These are phyloP conservation scores for Tothia fuscella DNA, from an alignment of 2,329 filamentous ascomycete species.

Conservation along the genomic window DNA sequence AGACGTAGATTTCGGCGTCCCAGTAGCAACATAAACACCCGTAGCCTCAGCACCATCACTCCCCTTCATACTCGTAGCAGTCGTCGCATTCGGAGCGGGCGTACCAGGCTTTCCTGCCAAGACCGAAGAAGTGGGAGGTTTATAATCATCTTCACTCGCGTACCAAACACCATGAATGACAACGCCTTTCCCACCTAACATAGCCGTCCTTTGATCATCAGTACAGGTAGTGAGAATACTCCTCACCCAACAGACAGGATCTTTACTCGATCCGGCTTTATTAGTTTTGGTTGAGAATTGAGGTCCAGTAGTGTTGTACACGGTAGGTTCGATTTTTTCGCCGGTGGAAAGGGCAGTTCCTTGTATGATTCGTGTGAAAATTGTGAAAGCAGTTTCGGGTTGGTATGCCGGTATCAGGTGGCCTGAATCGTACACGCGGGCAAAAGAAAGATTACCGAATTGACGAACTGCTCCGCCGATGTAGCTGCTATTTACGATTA, in stretches of 20 bases:
- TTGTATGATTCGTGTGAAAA: slow-evolving; percentile 41
- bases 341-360: slow-evolving; percentile 39
- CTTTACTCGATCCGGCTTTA: slow-evolving; percentile 27
- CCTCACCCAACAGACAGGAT: slow-evolving; percentile 50
- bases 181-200: slow-evolving; percentile 39
- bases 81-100: slow-evolving; percentile 14
- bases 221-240: slow-evolving; percentile 40
- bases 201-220: slow-evolving; percentile 35
- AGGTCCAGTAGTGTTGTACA: slow-evolving; percentile 46
- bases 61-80: not conserved
- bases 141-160: slow-evolving; percentile 26
- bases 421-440: slow-evolving; percentile 40
- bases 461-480: slow-evolving; percentile 64
- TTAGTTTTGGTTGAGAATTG: slow-evolving; percentile 46
- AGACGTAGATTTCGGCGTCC: slow-evolving; percentile 19
- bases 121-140: slow-evolving; percentile 21
- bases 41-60: slow-evolving; percentile 15
- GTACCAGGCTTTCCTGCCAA: slow-evolving; percentile 21
- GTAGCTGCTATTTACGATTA: slow-evolving; percentile 56
- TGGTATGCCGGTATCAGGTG: slow-evolving; percentile 38
- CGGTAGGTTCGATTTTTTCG: slow-evolving; percentile 36
- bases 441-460: slow-evolving; percentile 53
- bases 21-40: slow-evolving; percentile 27
- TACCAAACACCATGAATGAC: slow-evolving; percentile 50
- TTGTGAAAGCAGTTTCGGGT: slow-evolving; percentile 40